These are phyloP conservation scores for Murraya koenigii DNA, from an alignment of 345 rosid genomes.

Conservation along the genomic window DNA sequence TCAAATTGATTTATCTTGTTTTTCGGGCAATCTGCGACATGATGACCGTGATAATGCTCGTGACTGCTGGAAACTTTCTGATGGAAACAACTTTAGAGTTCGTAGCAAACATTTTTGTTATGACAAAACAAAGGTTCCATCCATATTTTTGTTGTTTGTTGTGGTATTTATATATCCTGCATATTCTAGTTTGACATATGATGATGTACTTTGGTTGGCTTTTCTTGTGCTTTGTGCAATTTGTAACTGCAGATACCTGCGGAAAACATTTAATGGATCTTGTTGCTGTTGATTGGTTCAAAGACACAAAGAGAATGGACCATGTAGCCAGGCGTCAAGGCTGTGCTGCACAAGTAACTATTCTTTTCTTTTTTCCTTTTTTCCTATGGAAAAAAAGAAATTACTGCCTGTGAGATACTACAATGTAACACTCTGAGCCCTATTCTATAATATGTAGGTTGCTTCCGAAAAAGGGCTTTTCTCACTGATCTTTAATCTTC, in stretches of 20 bases:
- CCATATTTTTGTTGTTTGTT: conserved; percentile 14
- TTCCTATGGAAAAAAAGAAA: neutral
- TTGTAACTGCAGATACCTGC: conserved; percentile 71
- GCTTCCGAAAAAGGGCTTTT: conserved; percentile 74
- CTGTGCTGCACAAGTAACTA: conserved; percentile 90
- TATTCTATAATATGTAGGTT: conserved; percentile 38
- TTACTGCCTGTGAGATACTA: neutral
- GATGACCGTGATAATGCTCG: conserved; percentile 87
- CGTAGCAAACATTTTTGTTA: conserved; percentile 89
- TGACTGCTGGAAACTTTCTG: conserved; percentile 85
- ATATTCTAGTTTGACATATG: neutral
- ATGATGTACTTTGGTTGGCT: conserved; percentile 7
- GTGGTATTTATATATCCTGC: neutral
- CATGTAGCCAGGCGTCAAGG: conserved; percentile 92
- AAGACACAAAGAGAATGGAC: conserved; percentile 93
- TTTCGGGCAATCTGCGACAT: conserved; percentile 75
- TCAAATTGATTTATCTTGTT: conserved; percentile 77
- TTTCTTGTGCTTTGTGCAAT: conserved; percentile 7
- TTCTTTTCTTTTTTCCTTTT: neutral
- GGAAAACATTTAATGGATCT: conserved; percentile 96
- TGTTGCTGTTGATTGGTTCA: conserved; percentile 99
- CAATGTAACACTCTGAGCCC: neutral
- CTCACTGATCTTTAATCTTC: conserved; percentile 68
- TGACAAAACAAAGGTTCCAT: conserved; percentile 78
- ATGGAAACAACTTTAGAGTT: conserved; percentile 89